These are phyloP conservation scores for Vickermania ingenoplastis DNA, from an alignment of 208 protist species.

Conservation along the genomic window DNA sequence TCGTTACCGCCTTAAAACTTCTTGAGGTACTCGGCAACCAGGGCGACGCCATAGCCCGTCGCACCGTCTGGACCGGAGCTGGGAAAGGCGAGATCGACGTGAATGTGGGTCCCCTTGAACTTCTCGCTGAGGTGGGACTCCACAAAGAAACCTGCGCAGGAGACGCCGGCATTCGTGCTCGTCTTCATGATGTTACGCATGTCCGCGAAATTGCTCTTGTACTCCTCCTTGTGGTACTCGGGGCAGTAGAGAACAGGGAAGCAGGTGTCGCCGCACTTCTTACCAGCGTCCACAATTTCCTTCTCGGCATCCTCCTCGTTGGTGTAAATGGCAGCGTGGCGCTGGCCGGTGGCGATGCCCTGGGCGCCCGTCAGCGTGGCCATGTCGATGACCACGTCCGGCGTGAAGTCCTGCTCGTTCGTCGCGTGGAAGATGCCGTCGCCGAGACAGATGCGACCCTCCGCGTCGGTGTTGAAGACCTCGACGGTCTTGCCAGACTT, in stretches of 20 bases:
- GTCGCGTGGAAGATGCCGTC: constrained; percentile 83
- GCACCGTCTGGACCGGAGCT: constrained; percentile 42
- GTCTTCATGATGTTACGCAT: constrained; percentile 62
- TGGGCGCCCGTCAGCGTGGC: constrained; percentile 90
- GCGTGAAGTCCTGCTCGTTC: constrained; percentile 51
- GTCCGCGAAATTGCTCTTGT: constrained; percentile 52
- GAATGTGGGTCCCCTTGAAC: constrained; percentile 62
- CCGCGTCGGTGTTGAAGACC: constrained; percentile 87
- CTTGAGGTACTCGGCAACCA: constrained; percentile 42
- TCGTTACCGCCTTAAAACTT: constrained; percentile 3
- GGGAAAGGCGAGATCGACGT: constrained; percentile 84
- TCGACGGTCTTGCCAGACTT: constrained; percentile 85
- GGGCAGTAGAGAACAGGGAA: constrained; percentile 85
- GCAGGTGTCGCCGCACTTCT: constrained; percentile 49
- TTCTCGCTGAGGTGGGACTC: constrained; percentile 39
- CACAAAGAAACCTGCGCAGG: constrained; percentile 76
- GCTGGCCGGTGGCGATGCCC: constrained; percentile 64
- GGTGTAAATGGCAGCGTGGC: constrained; percentile 66
- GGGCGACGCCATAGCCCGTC: constrained; percentile 68
- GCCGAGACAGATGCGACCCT: constrained; percentile 80
- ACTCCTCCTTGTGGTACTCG: constrained; percentile 64
- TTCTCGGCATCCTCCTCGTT: constrained; percentile 51
- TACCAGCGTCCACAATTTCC: constrained; percentile 40
- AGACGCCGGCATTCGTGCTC: constrained; percentile 44
- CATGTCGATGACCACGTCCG: constrained; percentile 78